Evolutionary conservation across 495 filamentous ascomycete genomes (phyloP), one percentile per base, ranked within the genome.

Genomic region (Letharia lupina): DNA sequence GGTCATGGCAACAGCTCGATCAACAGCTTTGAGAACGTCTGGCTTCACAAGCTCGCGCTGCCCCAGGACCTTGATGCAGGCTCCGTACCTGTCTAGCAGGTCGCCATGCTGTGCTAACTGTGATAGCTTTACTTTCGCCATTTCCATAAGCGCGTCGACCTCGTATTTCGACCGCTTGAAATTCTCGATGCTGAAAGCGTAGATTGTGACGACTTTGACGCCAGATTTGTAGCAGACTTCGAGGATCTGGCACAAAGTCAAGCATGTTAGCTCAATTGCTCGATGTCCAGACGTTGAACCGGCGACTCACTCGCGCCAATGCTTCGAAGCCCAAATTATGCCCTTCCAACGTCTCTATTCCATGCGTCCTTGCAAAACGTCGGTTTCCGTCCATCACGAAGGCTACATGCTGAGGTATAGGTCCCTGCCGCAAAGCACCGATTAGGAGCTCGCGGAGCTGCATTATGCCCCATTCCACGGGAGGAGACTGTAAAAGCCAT

Each of bases 341-440:
- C n/a, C 94, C 94, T 77, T 98, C 92, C 47, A 96, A 88, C 0
- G 92, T 96, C 82, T 98, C 94, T 72, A 98, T 96, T 60, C 93
- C 86, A 77, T 93, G 91, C 59, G 80, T 87, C 60, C 90, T 82
- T 2, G 94, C 94, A 76, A 94, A 98, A 31, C 94, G 86, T 60
- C 94, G 80, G 75, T 98, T 98, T 47, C 94, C 94, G 75, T 98
- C 94, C 95, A 98, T 98, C 64, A 96, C 92, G 72, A 98, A 98
- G 10, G 94, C 94, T 62, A 98, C 85, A 85, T 98, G 94, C 68
- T 88, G 85, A 18, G 94, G 94, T 60, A 98, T 86, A 11, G 93
- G 90, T 6, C 95, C 94, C 76, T 96, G 91, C 65, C 85, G 87
- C 42, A 98, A 78, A 28, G 92, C 89, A 62, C 90, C 91, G 72